Evolutionary conservation across 345 rosid species (phyloP).

Genomic region (Draba incana): DNA sequence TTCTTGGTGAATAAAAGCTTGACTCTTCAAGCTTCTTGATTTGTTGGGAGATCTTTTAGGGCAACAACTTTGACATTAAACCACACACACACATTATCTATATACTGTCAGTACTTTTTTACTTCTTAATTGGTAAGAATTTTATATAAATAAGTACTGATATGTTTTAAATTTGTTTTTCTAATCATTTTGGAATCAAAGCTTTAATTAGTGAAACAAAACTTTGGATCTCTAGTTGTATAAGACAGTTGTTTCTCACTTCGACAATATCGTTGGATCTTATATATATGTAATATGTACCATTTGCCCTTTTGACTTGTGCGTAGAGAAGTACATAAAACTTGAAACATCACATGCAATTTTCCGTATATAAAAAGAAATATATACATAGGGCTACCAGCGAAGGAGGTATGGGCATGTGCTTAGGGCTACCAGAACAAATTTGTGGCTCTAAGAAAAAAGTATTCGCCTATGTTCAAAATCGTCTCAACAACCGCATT

Average conservation of each 20-base stretch:
- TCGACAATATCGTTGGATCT: constrained; percentile 36
- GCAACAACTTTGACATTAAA: constrained; percentile 21
- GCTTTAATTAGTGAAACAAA: constrained; percentile 32
- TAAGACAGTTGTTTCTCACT: constrained; percentile 45
- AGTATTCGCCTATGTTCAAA: no score
- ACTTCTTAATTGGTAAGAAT: constrained; percentile 13
- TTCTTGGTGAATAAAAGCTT: constrained; percentile 33
- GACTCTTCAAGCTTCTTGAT: constrained; percentile 29
- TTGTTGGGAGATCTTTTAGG: constrained; percentile 25
- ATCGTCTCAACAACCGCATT: no score
- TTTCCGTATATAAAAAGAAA: not conserved
- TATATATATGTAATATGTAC: not conserved
- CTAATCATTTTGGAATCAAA: constrained; percentile 28
- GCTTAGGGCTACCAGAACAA: no score
- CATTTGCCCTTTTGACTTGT: constrained; percentile 34
- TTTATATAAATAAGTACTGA: constrained; percentile 1
- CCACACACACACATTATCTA: constrained; percentile 31
- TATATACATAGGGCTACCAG: no score
- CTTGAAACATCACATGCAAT: constrained; percentile 39
- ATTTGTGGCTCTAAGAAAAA: no score
- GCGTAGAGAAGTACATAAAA: constrained; percentile 26
- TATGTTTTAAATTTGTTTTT: not conserved
- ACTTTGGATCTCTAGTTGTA: constrained; percentile 39
- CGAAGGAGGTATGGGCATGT: no score
- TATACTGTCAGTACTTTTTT: constrained; percentile 19